Percentiles rank a stretch among this genome's conserved stretches.
Evolutionary conservation across 129 eudicot genomes (phyloP).

Genomic region (Daucus carota): DNA sequence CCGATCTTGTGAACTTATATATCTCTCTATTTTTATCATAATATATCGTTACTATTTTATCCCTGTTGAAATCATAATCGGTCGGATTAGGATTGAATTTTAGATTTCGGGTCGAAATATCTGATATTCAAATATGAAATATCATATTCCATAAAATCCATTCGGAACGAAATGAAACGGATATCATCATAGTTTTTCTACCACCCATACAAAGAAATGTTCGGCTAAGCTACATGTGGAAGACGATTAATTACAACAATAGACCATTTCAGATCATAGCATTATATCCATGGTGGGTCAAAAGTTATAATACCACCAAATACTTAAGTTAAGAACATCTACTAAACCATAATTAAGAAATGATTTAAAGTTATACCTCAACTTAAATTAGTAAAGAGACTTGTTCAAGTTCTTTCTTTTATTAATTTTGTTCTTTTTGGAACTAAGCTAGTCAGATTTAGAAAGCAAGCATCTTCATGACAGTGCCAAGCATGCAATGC

Average conservation of each 20-base stretch:
- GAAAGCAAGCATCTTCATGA: neutral
- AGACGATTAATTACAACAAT: neutral
- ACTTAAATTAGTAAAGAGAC: neutral
- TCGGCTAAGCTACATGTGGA: neutral
- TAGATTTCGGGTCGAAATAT: no score
- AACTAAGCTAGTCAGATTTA: neutral
- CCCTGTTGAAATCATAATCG: no score
- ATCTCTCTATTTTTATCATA: no score
- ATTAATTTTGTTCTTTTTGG: neutral
- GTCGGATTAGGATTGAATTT: no score
- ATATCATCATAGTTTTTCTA: no score
- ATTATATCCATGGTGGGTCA: neutral
- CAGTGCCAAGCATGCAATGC: neutral
- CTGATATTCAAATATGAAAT: no score
- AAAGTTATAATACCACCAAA: neutral
- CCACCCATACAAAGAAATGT: neutral
- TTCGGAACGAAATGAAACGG: no score
- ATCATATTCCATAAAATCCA: no score
- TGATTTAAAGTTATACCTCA: neutral
- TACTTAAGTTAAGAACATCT: neutral
- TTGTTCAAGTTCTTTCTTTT: neutral
- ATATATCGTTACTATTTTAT: no score
- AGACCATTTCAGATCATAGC: neutral
- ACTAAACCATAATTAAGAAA: neutral
- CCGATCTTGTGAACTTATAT: no score